phyloP scores from a whole-genome alignment of 2,329 filamentous ascomycete species.

The Cercospora zeae-maydis region DNA sequence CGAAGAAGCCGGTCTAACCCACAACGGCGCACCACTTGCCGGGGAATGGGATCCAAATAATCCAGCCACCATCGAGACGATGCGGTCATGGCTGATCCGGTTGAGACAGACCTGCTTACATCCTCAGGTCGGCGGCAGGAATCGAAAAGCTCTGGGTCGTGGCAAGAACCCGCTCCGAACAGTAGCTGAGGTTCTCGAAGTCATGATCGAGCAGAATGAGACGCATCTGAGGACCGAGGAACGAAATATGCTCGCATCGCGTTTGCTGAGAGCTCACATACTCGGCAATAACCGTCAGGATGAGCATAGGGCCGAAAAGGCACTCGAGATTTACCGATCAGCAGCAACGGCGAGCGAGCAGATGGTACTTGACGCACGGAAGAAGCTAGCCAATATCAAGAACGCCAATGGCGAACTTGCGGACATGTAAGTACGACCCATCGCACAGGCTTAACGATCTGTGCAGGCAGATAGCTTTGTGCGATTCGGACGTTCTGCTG shows the following conservation, averaged over 20 bases:
- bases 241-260: conserved; percentile 62
- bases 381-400: conserved; percentile 56
- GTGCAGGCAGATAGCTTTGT: too few species aligned
- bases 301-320: conserved; percentile 55
- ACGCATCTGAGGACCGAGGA: conserved; percentile 63
- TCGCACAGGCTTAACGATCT: not conserved
- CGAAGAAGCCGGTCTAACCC: conserved; percentile 62
- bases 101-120: conserved; percentile 82
- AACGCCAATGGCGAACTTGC: conserved; percentile 16
- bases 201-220: conserved; percentile 87
- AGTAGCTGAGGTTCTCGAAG: conserved; percentile 78
- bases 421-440: not conserved
- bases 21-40: conserved; percentile 58
- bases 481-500: not conserved
- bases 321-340: conserved; percentile 66
- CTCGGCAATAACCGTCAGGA: conserved; percentile 67
- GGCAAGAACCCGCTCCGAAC: conserved; percentile 68
- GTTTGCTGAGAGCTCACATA: conserved; percentile 70
- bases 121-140: conserved; percentile 70
- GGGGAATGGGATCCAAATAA: conserved; percentile 65
- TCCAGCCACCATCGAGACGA: conserved; percentile 57
- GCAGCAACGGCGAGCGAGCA: conserved; percentile 41
- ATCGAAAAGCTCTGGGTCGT: conserved; percentile 59
- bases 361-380: conserved; percentile 62
- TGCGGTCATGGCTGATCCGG: conserved; percentile 74